phyloP scores from a whole-genome alignment of 768 basidiomycete genomes.

The Pleurotus sapidus region DNA sequence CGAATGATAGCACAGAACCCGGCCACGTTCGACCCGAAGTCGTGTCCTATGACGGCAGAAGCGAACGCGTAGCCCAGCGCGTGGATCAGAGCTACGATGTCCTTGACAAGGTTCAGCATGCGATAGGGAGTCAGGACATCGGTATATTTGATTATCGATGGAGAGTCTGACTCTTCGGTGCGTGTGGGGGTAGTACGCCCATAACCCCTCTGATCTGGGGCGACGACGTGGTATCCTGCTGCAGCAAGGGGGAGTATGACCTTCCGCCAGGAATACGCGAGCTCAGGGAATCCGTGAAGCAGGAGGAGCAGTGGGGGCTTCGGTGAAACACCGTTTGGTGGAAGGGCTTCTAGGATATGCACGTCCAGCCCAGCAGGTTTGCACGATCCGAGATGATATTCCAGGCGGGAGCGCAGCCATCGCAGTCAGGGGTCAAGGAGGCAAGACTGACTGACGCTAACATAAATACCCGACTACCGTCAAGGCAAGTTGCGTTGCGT shows the following conservation, averaged over 20 bases:
- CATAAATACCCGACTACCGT: too few species aligned
- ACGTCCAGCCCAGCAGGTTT: background rate
- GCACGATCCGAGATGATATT: conserved; percentile 4
- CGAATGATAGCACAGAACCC: conserved; percentile 50
- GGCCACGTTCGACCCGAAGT: conserved; percentile 54
- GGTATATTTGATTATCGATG: conserved; percentile 31
- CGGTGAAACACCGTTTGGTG: conserved; percentile 14
- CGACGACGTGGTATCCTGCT: conserved; percentile 58
- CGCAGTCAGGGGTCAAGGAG: too few species aligned
- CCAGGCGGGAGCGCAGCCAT: background rate
- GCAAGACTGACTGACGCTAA: too few species aligned
- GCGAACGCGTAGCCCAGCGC: conserved; percentile 46
- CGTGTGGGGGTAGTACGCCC: conserved; percentile 34
- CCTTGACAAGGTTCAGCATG: conserved; percentile 47
- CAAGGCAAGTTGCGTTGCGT: too few species aligned
- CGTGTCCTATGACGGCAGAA: conserved; percentile 56
- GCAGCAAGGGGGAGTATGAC: conserved; percentile 46
- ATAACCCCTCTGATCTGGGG: conserved; percentile 58
- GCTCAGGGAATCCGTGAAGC: conserved; percentile 66
- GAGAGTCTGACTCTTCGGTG: conserved; percentile 9
- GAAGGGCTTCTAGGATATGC: conserved; percentile 23
- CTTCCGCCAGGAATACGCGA: conserved; percentile 66
- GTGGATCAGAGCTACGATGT: conserved; percentile 48
- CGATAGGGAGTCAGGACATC: conserved; percentile 51
- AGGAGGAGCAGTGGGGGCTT: conserved; percentile 49